A percentile compares a stretch with the other conserved stretches of the same genome.
Conservation (phyloP, 768 basidiomycete genomes). For the Pisolithus orientalis region DNA sequence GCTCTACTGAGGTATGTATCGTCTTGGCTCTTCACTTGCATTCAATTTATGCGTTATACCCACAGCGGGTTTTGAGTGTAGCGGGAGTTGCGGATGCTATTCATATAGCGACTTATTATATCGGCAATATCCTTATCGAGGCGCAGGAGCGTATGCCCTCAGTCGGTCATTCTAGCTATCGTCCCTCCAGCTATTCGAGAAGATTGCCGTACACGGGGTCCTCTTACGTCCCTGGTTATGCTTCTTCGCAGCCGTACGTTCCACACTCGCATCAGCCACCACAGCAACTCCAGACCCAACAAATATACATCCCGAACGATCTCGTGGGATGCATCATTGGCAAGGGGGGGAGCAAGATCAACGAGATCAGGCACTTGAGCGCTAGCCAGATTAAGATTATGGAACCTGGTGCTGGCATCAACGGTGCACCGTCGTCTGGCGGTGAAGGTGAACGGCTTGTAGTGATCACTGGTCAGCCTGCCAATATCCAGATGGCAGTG, state of each 20-base stretch:
- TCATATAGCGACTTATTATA: conserved; percentile 99
- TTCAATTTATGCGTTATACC: conserved; percentile 9
- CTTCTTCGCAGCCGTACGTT: conserved; percentile 38
- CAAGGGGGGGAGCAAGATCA: conserved; percentile 97
- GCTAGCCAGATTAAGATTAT: conserved; percentile 97
- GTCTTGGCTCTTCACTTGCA: conserved; percentile 3
- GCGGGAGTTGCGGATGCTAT: conserved; percentile 99
- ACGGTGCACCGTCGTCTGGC: conserved; percentile 66
- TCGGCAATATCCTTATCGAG: conserved; percentile 95
- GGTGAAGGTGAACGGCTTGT: conserved; percentile 88
- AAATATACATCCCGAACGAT: conserved; percentile 97
- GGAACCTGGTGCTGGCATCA: conserved; percentile 85
- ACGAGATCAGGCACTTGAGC: conserved; percentile 94
- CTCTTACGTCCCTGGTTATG: conserved; percentile 68
- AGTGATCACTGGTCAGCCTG: conserved; percentile 92
- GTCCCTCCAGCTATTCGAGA: conserved; percentile 55
- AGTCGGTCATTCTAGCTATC: conserved; percentile 49
- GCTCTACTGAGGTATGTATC: conserved; percentile 87
- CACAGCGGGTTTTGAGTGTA: conserved; percentile 91
- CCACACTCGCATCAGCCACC: conserved; percentile 50
- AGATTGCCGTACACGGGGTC: conserved; percentile 46
- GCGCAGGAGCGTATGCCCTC: conserved; percentile 81
- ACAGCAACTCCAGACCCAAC: conserved; percentile 86
- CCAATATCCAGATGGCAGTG: conserved; percentile 95
- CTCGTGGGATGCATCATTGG: conserved; percentile 97